A percentile compares a stretch with the other conserved stretches of the same genome.
These are phyloP conservation scores for Sphagnum tenellum DNA, from an alignment of 225 moss, liverwort and hornwort genomes.

Conservation along the genomic window DNA sequence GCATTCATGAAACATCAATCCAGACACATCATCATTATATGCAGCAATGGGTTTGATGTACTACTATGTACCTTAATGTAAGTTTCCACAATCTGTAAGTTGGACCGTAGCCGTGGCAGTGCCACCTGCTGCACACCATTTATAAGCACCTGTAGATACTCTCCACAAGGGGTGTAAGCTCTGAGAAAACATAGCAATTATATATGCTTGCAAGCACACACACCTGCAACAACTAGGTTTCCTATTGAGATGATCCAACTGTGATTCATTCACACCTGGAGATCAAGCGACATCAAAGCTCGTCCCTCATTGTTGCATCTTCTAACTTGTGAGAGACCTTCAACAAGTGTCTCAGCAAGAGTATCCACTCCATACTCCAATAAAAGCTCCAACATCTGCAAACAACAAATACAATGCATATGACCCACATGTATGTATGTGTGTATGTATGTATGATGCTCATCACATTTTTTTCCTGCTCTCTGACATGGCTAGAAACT, in stretches of 20 bases:
- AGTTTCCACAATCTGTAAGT: constrained; percentile 81
- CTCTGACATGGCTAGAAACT: no score
- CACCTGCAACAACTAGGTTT: no score
- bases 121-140: constrained; percentile 94
- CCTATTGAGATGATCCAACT: no score
- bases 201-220: no score
- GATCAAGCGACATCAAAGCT: constrained; percentile 97
- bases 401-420: not conserved
- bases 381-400: constrained; percentile 78
- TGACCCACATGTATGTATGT: no score
- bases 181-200: constrained; percentile 2
- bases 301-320: constrained; percentile 96
- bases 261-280: constrained; percentile 45
- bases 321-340: constrained; percentile 84
- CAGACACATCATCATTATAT: no score
- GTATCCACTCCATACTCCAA: constrained; percentile 86
- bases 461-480: no score
- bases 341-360: constrained; percentile 79
- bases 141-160: constrained; percentile 61
- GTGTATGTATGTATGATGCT: no score
- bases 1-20: no score
- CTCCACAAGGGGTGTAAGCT: not conserved
- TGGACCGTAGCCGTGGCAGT: constrained; percentile 62
- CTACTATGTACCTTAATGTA: constrained; percentile 65
- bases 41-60: not conserved